Evolutionary conservation across 345 rosid genomes (phyloP).

Genomic region (Boechera stricta): DNA sequence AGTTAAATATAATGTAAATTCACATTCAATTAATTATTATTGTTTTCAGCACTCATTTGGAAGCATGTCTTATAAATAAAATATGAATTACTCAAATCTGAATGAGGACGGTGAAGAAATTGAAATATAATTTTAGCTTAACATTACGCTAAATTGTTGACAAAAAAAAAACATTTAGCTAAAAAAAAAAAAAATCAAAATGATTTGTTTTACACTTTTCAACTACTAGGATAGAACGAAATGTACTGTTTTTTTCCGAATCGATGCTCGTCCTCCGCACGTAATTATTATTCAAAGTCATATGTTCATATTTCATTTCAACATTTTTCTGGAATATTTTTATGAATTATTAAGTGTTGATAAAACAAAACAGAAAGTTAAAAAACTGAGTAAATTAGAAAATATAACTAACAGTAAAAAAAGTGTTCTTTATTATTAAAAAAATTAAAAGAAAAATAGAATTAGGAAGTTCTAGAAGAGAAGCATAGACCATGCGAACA

Average conservation of each 20-base stretch:
- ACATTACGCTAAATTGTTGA: too few species aligned
- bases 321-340: neutral
- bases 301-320: neutral
- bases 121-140: too few species aligned
- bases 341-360: neutral
- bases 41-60: too few species aligned
- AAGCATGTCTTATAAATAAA: too few species aligned
- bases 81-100: too few species aligned
- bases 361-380: neutral
- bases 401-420: neutral
- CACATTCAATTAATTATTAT: too few species aligned
- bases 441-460: neutral
- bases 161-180: too few species aligned
- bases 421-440: neutral
- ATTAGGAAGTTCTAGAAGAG: constrained; percentile 27
- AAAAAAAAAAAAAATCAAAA: too few species aligned
- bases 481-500: constrained; percentile 27
- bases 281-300: neutral
- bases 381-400: neutral
- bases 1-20: too few species aligned
- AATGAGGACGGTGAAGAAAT: too few species aligned
- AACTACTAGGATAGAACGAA: too few species aligned
- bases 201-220: too few species aligned
- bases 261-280: neutral
- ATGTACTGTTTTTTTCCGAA: neutral